Percentiles rank a stretch among this genome's conserved stretches.
These are phyloP conservation scores for Amylostereum areolatum DNA, from an alignment of 1,284 basidiomycete species.

Conservation along the genomic window DNA sequence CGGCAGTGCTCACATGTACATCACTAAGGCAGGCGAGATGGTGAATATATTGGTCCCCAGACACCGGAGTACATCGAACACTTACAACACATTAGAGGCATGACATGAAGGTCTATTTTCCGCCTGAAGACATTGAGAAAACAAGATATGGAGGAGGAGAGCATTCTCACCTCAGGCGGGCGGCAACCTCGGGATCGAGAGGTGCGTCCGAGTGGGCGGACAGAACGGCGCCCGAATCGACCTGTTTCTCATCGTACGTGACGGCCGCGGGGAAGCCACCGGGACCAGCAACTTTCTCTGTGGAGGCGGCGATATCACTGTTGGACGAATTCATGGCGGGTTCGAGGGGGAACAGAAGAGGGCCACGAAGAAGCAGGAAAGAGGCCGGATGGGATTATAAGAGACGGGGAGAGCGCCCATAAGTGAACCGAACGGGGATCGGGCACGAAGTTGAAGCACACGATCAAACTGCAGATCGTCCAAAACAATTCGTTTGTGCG, in stretches of 20 bases:
- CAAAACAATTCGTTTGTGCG: too few relatives aligned
- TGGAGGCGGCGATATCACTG: too few relatives aligned
- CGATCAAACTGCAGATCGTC: too few relatives aligned
- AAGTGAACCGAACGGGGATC: too few relatives aligned
- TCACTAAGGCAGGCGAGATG: conserved; percentile 5
- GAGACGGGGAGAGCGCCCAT: too few relatives aligned
- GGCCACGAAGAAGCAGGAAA: too few relatives aligned
- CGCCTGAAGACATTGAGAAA: conserved; percentile 9
- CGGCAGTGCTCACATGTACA: conserved; percentile 1
- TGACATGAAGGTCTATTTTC: conserved; percentile 20
- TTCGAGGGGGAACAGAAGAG: too few relatives aligned
- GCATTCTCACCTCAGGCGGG: conserved; percentile 22
- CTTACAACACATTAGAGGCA: conserved; percentile 23
- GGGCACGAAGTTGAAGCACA: too few relatives aligned
- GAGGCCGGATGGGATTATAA: too few relatives aligned
- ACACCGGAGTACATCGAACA: neutral
- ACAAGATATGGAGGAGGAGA: too few relatives aligned
- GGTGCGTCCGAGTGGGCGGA: conserved; percentile 11
- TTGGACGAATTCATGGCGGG: too few relatives aligned
- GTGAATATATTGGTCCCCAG: neutral
- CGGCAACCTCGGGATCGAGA: conserved; percentile 11
- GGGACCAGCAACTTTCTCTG: neutral
- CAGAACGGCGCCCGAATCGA: conserved; percentile 26
- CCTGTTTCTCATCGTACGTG: conserved; percentile 2
- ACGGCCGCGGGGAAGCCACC: neutral